These are phyloP conservation scores for Acanthochlamys bracteata DNA, from an alignment of 106 monocot genomes.

Conservation along the genomic window DNA sequence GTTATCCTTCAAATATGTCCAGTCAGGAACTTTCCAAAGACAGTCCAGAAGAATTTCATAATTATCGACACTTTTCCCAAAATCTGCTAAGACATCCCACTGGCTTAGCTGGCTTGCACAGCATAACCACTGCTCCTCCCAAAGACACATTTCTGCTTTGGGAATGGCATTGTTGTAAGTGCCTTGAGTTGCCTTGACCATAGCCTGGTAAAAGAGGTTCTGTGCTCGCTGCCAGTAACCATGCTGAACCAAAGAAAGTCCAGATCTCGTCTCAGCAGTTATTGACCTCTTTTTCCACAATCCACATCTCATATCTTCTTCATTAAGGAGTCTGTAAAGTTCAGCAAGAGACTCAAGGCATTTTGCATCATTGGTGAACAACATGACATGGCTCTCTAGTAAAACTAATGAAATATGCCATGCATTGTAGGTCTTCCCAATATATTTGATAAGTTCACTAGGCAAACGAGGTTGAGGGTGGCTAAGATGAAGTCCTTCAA, in stretches of 20 bases:
- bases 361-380: slow-evolving; percentile 93
- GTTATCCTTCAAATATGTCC: slow-evolving; percentile 86
- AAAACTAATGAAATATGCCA: slow-evolving; percentile 90
- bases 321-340: slow-evolving; percentile 86
- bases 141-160: slow-evolving; percentile 98
- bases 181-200: slow-evolving; percentile 98
- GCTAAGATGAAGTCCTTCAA: slow-evolving; percentile 96
- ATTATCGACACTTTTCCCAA: slow-evolving; percentile 95
- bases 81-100: slow-evolving; percentile 88
- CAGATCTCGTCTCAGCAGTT: slow-evolving; percentile 95
- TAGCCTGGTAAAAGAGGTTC: slow-evolving; percentile 90
- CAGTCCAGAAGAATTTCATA: slow-evolving; percentile 93
- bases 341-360: slow-evolving; percentile 96
- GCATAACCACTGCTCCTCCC: slow-evolving; percentile 95
- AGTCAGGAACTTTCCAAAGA: slow-evolving; percentile 96
- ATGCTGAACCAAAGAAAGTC: slow-evolving; percentile 96
- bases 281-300: slow-evolving; percentile 98
- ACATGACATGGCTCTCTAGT: slow-evolving; percentile 93
- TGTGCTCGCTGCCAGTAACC: slow-evolving; percentile 98
- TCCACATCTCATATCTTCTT: slow-evolving; percentile 98
- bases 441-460: slow-evolving; percentile 95
- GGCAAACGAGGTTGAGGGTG: slow-evolving; percentile 99
- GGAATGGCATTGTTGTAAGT: slow-evolving; percentile 94
- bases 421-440: slow-evolving; percentile 96
- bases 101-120: slow-evolving; percentile 93